These are phyloP conservation scores for Prunella vulgaris DNA, from an alignment of 257 asterid genomes.

Conservation along the genomic window DNA sequence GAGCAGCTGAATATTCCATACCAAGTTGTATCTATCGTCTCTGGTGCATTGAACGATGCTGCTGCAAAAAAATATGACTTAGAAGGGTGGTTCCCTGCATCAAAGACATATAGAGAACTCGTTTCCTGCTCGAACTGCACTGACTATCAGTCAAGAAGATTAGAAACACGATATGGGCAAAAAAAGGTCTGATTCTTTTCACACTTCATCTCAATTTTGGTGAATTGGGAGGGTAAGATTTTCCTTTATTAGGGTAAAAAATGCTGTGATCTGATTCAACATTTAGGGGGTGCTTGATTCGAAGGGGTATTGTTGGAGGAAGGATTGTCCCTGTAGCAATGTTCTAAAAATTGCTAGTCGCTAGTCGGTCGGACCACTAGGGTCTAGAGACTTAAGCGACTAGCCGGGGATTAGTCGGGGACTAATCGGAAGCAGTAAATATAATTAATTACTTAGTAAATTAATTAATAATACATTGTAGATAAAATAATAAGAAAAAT, in stretches of 20 bases:
- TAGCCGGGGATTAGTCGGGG: too few species aligned
- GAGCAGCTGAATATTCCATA: conserved; percentile 78
- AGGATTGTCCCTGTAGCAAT: too few species aligned
- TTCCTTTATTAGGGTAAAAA: neutral
- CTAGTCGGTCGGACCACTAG: too few species aligned
- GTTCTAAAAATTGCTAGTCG: too few species aligned
- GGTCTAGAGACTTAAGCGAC: too few species aligned
- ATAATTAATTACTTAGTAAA: too few species aligned
- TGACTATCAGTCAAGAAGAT: conserved; percentile 79
- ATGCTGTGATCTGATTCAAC: neutral
- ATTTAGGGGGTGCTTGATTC: too few species aligned
- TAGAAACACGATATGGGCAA: conserved; percentile 90
- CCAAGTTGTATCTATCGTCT: conserved; percentile 79
- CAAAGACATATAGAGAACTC: conserved; percentile 71
- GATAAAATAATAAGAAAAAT: too few species aligned
- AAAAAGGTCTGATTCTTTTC: conserved; percentile 47
- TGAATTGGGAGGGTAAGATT: neutral
- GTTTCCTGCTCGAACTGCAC: conserved; percentile 97
- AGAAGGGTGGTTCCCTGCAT: conserved; percentile 98
- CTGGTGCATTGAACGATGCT: conserved; percentile 94
- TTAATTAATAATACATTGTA: too few species aligned
- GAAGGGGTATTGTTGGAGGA: too few species aligned
- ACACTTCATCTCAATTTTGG: neutral
- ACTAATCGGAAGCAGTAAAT: too few species aligned
- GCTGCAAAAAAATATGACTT: conserved; percentile 96